phyloP scores from a whole-genome alignment of 805 yeast species.

The Lachancea quebecensis region DNA sequence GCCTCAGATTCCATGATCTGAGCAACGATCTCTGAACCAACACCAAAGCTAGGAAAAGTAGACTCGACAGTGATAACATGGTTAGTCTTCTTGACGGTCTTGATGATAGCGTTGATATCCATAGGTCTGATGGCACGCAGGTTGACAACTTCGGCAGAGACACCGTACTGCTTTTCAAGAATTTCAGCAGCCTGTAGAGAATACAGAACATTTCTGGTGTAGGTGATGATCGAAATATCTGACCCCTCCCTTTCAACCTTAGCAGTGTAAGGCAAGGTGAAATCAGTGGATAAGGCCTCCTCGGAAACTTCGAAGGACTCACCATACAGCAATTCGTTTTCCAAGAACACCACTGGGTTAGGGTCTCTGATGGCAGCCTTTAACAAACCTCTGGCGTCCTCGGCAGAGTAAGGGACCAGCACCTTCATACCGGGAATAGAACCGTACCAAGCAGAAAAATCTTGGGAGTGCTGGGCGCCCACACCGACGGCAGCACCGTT shows the following conservation, averaged over 20 bases:
- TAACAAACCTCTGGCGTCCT: constrained; percentile 90
- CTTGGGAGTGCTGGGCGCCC: constrained; percentile 99
- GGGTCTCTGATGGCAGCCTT: constrained; percentile 98
- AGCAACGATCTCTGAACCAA: constrained; percentile 96
- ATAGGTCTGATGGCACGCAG: constrained; percentile 95
- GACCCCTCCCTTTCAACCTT: constrained; percentile 91
- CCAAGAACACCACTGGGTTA: constrained; percentile 92
- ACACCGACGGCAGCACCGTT: constrained; percentile 99
- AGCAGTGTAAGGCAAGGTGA: constrained; percentile 86
- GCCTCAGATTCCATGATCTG: constrained; percentile 98
- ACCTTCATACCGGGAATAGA: constrained; percentile 97
- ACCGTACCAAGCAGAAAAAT: constrained; percentile 97
- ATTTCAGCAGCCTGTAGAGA: constrained; percentile 85
- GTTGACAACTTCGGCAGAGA: constrained; percentile 89
- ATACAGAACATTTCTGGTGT: constrained; percentile 83
- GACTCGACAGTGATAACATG: constrained; percentile 95
- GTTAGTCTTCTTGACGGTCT: constrained; percentile 91
- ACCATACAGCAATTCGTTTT: constrained; percentile 92
- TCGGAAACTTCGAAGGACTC: constrained; percentile 84
- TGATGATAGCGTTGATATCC: constrained; percentile 79
- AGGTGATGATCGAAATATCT: constrained; percentile 83
- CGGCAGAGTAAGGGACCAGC: constrained; percentile 89
- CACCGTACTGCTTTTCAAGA: constrained; percentile 77
- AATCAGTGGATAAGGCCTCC: constrained; percentile 84
- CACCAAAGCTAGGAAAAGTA: constrained; percentile 97